Conservation (phyloP, 352 stramenopile species). For the Phytophthora citrophthora region DNA sequence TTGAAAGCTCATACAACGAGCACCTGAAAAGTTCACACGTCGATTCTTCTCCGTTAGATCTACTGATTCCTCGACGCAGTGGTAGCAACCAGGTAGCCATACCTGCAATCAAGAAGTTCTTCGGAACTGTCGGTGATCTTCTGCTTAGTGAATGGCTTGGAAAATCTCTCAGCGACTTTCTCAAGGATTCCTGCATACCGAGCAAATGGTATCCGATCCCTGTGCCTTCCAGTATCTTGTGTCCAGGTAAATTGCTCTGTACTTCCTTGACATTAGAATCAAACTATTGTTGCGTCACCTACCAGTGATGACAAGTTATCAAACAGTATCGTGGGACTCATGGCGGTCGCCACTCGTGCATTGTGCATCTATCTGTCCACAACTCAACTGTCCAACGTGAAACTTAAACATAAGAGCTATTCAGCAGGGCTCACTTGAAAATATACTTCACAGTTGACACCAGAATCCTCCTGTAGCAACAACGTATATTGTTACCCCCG, state of each 20-base stretch:
- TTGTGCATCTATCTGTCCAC: too few relatives aligned
- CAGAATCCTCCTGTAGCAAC: too few relatives aligned
- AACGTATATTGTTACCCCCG: slow-evolving; percentile 2
- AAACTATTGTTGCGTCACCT: too few relatives aligned
- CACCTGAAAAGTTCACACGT: neutral
- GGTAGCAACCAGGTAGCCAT: neutral
- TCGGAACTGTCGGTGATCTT: slow-evolving; percentile 25
- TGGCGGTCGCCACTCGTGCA: too few relatives aligned
- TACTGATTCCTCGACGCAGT: neutral
- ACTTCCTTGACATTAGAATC: neutral
- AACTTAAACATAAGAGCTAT: too few relatives aligned
- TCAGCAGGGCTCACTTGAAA: too few relatives aligned
- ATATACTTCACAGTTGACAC: too few relatives aligned
- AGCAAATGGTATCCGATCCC: slow-evolving; percentile 21
- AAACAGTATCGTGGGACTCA: too few relatives aligned
- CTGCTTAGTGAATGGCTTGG: slow-evolving; percentile 34
- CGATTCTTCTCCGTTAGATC: slow-evolving; percentile 11
- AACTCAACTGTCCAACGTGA: too few relatives aligned
- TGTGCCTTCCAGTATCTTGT: slow-evolving; percentile 13
- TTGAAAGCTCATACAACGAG: too few relatives aligned
- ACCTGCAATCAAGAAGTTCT: slow-evolving; percentile 13
- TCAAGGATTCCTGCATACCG: neutral
- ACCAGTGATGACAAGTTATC: too few relatives aligned
- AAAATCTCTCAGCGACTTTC: slow-evolving; percentile 22
- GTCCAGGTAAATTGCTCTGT: slow-evolving; percentile 5